Base-by-base conservation (phyloP, 345 rosid species). In the Carallia brachiata region DNA sequence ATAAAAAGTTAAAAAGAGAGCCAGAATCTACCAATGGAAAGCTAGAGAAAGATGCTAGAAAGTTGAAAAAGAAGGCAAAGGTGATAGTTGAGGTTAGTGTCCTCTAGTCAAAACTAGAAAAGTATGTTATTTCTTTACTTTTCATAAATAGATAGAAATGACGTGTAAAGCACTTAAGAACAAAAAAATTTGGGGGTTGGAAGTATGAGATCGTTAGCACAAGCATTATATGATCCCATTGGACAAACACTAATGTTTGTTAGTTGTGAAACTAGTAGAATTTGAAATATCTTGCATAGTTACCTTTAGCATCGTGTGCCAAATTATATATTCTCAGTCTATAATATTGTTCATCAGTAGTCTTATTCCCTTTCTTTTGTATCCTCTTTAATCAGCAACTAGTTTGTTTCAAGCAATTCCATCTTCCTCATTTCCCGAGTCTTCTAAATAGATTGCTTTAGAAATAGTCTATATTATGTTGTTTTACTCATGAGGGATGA, bases 21-120 rank as follows among this genome's bases (percentile, higher is more conserved):
- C 76, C 85, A 4, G 64, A 61, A 31, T 75, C 71, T 52, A 73
- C 80, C 48, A 68, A 30, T 28, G 72, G 68, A 71, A 86, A 84
- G 74, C 69, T 67, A 52, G 89, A 77, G 70, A 87, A 82, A 59
- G 86, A 73, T 37, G 16, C 65, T 60, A 79, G 71, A 62, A 88
- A 87, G 78, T 39, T 70, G 9, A 93, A 85, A 87, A 92, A 88
- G 83, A 90, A 82, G 82, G 72, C 91, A 56, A 88, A 84, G 76
- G 91, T 93, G 31, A 75, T 82, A 56, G 90, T 90, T 31, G 98
- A 92, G 93, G 98, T 92, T 79, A 88, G 81, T n/a, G 31, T 55
- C 36, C 19, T 66, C n/a, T 27, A 13, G 19, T 61, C 30, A 64
- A 47, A 13, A 64, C 9, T 17, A 66, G 66, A 70, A 47, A 53